A percentile compares a stretch with the other conserved stretches of the same genome.
These are phyloP conservation scores for Mucuna pruriens DNA, from an alignment of 306 rosid species.

Conservation along the genomic window DNA sequence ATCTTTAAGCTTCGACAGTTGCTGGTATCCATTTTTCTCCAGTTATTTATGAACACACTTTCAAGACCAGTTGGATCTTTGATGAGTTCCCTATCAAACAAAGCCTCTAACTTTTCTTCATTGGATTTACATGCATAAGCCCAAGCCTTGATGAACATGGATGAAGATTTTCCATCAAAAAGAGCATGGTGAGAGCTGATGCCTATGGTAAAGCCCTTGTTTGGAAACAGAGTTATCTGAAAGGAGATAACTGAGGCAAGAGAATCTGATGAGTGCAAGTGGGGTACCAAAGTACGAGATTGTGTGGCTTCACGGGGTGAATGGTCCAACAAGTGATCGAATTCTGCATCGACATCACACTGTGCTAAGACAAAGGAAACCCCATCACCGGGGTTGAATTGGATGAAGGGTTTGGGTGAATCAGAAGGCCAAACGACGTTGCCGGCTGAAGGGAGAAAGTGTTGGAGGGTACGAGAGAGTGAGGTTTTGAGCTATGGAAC, in stretches of 20 bases:
- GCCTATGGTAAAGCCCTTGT: slow-evolving; percentile 55
- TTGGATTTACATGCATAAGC: slow-evolving; percentile 35
- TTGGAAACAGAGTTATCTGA: slow-evolving; percentile 58
- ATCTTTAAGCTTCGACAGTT: slow-evolving; percentile 20
- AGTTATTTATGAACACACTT: not conserved
- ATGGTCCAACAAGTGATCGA: slow-evolving; percentile 35
- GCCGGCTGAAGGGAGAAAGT: slow-evolving; percentile 57
- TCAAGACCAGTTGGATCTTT: slow-evolving; percentile 45
- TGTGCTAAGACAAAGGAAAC: slow-evolving; percentile 56
- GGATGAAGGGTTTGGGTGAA: slow-evolving; percentile 49
- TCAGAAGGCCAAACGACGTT: slow-evolving; percentile 54
- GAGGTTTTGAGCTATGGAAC: slow-evolving; percentile 58
- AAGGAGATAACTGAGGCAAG: slow-evolving; percentile 46
- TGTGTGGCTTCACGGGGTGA: slow-evolving; percentile 28
- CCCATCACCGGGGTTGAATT: slow-evolving; percentile 43
- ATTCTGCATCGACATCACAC: slow-evolving; percentile 22
- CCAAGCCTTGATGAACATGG: slow-evolving; percentile 63
- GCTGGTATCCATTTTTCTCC: not conserved
- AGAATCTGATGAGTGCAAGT: slow-evolving; percentile 36
- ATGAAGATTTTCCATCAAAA: slow-evolving; percentile 57
- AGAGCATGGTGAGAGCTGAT: slow-evolving; percentile 52
- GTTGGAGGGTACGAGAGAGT: slow-evolving; percentile 61
- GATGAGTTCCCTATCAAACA: slow-evolving; percentile 44
- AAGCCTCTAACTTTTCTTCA: slow-evolving; percentile 40
- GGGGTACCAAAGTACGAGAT: slow-evolving; percentile 50